Conservation (phyloP, 2,329 filamentous ascomycete species). For the Ophiocordyceps robertsii region DNA sequence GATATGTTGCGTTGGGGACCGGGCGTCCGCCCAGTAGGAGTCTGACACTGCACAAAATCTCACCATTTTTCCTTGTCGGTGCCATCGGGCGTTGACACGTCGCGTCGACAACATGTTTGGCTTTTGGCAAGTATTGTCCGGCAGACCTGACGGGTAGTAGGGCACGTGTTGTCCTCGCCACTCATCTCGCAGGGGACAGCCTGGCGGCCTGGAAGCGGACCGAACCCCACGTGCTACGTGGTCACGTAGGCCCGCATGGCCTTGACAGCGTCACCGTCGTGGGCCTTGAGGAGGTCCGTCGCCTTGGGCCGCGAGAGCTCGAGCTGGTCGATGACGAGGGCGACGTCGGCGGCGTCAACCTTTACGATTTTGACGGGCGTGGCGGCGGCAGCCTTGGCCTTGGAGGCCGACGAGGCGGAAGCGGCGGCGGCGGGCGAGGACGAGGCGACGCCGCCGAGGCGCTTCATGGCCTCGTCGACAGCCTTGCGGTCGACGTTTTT, state of each 20-base stretch:
- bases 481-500: constrained; percentile 57
- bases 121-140: too few species aligned
- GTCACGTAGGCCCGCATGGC: constrained; percentile 47
- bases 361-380: constrained; percentile 49
- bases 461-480: constrained; percentile 58
- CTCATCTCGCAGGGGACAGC: too few species aligned
- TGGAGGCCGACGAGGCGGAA: constrained; percentile 23
- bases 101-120: too few species aligned
- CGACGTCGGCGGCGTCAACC: constrained; percentile 59
- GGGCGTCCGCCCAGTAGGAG: too few species aligned
- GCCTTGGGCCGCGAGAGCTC: constrained; percentile 60
- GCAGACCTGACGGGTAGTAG: too few species aligned
- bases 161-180: too few species aligned
- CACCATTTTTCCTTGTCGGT: too few species aligned
- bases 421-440: constrained; percentile 15
- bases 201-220: too few species aligned
- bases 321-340: constrained; percentile 57
- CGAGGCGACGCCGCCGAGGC: constrained; percentile 29
- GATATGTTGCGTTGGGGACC: too few species aligned
- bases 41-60: too few species aligned
- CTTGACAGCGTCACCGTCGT: constrained; percentile 56
- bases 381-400: constrained; percentile 60
- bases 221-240: constrained; percentile 1
- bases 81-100: too few species aligned
- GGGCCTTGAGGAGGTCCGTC: constrained; percentile 57